Base-by-base conservation (phyloP, 306 rosid species). In the Medicago lupulina region DNA sequence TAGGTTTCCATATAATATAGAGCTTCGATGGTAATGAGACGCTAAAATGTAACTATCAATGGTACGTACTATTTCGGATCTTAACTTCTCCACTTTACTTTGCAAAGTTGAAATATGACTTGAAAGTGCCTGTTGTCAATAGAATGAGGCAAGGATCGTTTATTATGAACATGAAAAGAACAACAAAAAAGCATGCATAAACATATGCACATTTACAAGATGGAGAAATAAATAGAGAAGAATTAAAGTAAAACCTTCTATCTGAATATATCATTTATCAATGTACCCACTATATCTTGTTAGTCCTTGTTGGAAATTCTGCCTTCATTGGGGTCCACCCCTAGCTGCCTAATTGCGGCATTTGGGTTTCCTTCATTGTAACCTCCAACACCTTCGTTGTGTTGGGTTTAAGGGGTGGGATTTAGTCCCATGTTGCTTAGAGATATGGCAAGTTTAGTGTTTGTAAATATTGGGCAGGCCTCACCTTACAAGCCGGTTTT, bases 11-110 rank as follows among this genome's bases (percentile, higher is more conserved):
- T 72, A 25, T 3, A 55, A 79, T 43, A 72, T 49, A 16, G 41
- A 40, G 54, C 61, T 77, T 47, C 34, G 38, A 61, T 66, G 82
- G 55, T 76, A 76, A 50, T 23, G 9, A 59, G 50, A 55, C 68
- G 44, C 41, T 15, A 67, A n/a, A 75, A 23, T 15, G 63, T 63
- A 39, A 60, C 51, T 74, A 69, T 73, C 65, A 63, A 66, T 0
- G 60, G 73, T 47, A 71, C 93, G 17, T 89, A 95, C 99, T 44
- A 95, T 89, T 88, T 89, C 96, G 5, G 88, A 83, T 84, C 85
- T 81, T 58, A 95, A 82, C 79, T 54, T 87, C 76, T 76, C 88
- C 86, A 83, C 96, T 74, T 80, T 90, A 59, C 73, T 86, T 79
- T 89, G 91, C 82, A 95, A 25, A 21, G 80, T 82, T 21, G 93